Conservation (phyloP, 2,329 filamentous ascomycete genomes). For the Botryotinia globosa region DNA sequence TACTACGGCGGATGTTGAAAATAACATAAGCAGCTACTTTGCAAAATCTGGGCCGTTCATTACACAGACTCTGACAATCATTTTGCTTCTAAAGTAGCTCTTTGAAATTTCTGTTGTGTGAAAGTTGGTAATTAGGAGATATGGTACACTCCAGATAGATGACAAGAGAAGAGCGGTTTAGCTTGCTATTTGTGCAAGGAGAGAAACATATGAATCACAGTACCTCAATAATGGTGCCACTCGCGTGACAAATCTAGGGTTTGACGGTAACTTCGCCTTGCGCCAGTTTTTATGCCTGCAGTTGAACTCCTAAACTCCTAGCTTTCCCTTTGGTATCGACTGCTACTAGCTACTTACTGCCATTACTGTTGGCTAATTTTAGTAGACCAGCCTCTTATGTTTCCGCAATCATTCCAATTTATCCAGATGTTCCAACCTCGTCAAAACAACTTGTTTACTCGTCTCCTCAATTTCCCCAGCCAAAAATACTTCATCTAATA, state of each 20-base stretch:
- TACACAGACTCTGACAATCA: neutral
- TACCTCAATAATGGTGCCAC: slow-evolving; percentile 18
- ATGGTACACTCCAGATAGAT: neutral
- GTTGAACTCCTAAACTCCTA: slow-evolving; percentile 11
- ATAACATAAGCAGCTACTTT: neutral
- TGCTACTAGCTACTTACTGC: neutral
- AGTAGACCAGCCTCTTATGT: neutral
- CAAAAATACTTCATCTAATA: slow-evolving; percentile 95
- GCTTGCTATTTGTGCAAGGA: neutral
- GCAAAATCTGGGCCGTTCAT: neutral
- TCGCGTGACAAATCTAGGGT: slow-evolving; percentile 4
- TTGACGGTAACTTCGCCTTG: slow-evolving; percentile 6
- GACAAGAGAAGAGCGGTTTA: neutral
- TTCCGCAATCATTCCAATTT: slow-evolving; percentile 69
- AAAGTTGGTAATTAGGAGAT: neutral
- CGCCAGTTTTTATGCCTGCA: neutral
- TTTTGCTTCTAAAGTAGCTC: neutral
- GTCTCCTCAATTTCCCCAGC: slow-evolving; percentile 99
- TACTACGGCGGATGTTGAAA: neutral
- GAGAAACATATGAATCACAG: slow-evolving; percentile 8
- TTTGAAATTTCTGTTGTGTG: neutral
- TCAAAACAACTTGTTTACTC: slow-evolving; percentile 95
- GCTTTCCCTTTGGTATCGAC: slow-evolving; percentile 8
- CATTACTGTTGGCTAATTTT: neutral
- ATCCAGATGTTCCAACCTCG: slow-evolving; percentile 89